These are phyloP conservation scores for Fonsecaea nubica DNA, from an alignment of 2,329 filamentous ascomycete species.

Conservation along the genomic window DNA sequence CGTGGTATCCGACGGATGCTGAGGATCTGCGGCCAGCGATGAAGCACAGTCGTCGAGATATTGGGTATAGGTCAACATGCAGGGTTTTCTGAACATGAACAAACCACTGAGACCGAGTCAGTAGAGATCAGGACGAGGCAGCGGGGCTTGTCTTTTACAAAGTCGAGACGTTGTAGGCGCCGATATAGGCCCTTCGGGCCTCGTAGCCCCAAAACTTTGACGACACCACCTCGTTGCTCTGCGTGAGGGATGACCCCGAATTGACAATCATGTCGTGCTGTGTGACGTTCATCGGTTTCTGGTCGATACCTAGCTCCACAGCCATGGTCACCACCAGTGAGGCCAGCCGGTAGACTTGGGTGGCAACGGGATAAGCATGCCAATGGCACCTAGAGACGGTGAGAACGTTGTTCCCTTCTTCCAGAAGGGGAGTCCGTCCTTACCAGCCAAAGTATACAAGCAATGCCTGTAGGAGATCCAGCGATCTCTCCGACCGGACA, in stretches of 20 bases:
- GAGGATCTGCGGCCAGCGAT: constrained; percentile 27
- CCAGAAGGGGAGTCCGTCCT: background rate
- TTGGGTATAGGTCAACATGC: constrained; percentile 18
- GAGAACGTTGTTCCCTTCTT: background rate
- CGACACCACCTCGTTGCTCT: constrained; percentile 18
- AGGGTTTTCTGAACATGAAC: constrained; percentile 14
- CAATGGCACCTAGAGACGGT: constrained; percentile 25
- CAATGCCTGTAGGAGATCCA: constrained; percentile 29
- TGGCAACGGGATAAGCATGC: constrained; percentile 21
- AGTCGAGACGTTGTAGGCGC: constrained; percentile 22
- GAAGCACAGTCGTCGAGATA: constrained; percentile 29
- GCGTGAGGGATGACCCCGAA: background rate
- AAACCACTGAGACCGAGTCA: constrained; percentile 14
- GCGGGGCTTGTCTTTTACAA: constrained; percentile 15
- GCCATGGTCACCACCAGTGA: constrained; percentile 59
- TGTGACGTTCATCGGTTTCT: constrained; percentile 25
- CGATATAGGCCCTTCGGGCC: constrained; percentile 26
- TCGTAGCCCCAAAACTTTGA: constrained; percentile 30
- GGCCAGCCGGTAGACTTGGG: constrained; percentile 47
- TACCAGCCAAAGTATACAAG: constrained; percentile 33
- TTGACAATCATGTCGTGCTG: constrained; percentile 32
- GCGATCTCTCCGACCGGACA: constrained; percentile 24
- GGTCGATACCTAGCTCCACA: constrained; percentile 26
- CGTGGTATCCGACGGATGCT: constrained; percentile 23
- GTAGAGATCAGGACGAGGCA: constrained; percentile 5